Evolutionary conservation across 805 yeast species (phyloP).

Genomic region (Suhomyces kilbournensis): DNA sequence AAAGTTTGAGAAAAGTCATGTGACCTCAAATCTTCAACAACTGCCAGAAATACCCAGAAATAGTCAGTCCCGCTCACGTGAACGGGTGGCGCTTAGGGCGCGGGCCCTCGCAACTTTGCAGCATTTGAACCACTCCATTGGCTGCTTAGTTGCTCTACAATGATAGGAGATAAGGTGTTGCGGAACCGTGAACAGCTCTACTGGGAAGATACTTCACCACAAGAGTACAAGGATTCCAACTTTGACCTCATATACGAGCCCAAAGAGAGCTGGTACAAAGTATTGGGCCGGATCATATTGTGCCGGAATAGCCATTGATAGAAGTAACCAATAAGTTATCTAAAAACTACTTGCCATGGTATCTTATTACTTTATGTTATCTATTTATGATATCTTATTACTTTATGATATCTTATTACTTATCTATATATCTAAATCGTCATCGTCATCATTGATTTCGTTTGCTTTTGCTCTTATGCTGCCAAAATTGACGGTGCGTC

Average conservation of each 20-base stretch:
- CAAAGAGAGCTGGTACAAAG: background rate
- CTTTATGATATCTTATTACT: too few relatives aligned
- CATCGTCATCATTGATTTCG: constrained; percentile 33
- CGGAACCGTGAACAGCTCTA: background rate
- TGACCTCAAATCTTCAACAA: too few relatives aligned
- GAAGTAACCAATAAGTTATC: too few relatives aligned
- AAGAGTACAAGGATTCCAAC: background rate
- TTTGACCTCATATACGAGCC: background rate
- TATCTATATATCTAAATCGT: constrained; percentile 20
- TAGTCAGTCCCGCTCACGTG: background rate
- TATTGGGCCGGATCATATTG: background rate
- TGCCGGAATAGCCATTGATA: background rate
- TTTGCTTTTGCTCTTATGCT: constrained; percentile 11
- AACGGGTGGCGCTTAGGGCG: background rate
- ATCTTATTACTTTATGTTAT: too few relatives aligned
- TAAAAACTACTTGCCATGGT: too few relatives aligned
- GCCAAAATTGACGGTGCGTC: constrained; percentile 30
- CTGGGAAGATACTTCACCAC: background rate
- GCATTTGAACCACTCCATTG: background rate
- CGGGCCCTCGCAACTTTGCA: background rate
- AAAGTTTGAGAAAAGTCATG: background rate
- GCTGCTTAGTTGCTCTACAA: background rate
- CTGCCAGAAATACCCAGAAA: too few relatives aligned
- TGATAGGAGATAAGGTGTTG: background rate
- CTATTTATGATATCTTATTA: too few relatives aligned